Percentiles rank a stretch among this genome's conserved stretches.
Conservation (phyloP, 1,284 basidiomycete species). For the Tremellales sp. region DNA sequence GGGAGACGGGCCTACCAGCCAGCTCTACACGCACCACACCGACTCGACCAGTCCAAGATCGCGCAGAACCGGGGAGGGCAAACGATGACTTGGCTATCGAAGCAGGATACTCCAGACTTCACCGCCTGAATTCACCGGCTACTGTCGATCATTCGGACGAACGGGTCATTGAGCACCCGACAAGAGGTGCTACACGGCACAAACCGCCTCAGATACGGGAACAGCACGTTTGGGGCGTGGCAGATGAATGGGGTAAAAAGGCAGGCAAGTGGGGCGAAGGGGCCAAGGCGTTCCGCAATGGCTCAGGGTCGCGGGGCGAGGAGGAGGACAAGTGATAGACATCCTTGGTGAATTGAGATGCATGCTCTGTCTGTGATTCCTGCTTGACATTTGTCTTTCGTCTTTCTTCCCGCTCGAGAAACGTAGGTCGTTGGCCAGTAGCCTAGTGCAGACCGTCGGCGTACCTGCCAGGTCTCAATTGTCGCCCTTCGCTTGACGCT, state of each 20-base stretch:
- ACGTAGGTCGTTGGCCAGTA: background rate
- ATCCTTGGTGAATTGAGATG: background rate
- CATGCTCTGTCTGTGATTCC: constrained; percentile 2
- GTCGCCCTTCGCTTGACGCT: too few relatives aligned
- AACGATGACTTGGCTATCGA: constrained; percentile 29
- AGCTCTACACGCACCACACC: background rate
- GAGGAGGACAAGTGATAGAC: constrained; percentile 6
- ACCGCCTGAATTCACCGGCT: background rate
- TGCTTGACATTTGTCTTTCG: background rate
- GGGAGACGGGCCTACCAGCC: background rate
- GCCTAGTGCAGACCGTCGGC: constrained; percentile 2
- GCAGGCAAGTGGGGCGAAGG: constrained; percentile 52
- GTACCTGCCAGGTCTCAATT: constrained; percentile 5
- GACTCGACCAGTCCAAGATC: background rate
- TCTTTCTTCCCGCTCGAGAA: background rate
- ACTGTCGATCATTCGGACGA: background rate
- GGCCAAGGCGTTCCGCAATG: constrained; percentile 25
- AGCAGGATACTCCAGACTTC: constrained; percentile 24
- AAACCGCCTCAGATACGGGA: constrained; percentile 32
- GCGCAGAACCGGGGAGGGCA: background rate
- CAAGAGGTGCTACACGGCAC: constrained; percentile 1
- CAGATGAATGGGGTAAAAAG: constrained; percentile 51
- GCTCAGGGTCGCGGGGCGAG: constrained; percentile 6
- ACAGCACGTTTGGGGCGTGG: constrained; percentile 46
- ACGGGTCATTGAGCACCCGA: background rate